These are phyloP conservation scores for Colletotrichum ledebouriae DNA, from an alignment of 2,329 filamentous ascomycete genomes.

Conservation along the genomic window DNA sequence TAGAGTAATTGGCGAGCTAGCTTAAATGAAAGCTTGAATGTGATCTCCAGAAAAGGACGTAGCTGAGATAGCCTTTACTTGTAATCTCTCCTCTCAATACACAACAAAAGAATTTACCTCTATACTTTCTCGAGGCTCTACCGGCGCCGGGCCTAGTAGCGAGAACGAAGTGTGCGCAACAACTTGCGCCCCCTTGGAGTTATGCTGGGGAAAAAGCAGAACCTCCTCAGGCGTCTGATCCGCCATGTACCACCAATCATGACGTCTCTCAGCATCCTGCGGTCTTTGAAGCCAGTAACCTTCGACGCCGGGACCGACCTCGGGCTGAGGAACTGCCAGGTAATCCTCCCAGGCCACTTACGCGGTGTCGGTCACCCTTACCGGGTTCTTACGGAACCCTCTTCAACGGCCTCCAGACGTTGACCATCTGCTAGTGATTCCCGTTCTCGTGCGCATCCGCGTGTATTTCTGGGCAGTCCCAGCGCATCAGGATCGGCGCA, in stretches of 20 bases:
- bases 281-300: slow-evolving; percentile 26
- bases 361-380: slow-evolving; percentile 8
- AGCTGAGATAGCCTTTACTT: neutral
- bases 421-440: slow-evolving; percentile 32
- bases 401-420: slow-evolving; percentile 26
- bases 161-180: slow-evolving; percentile 20
- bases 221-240: slow-evolving; percentile 25
- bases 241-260: slow-evolving; percentile 30
- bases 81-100: neutral
- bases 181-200: slow-evolving; percentile 17
- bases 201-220: slow-evolving; percentile 17
- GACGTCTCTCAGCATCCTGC: neutral
- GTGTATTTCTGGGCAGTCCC: slow-evolving; percentile 30
- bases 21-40: too few relatives aligned
- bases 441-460: slow-evolving; percentile 15
- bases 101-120: slow-evolving; percentile 28
- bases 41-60: too few relatives aligned
- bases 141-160: slow-evolving; percentile 8
- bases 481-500: slow-evolving; percentile 24
- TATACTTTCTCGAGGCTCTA: slow-evolving; percentile 24
- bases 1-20: too few relatives aligned
- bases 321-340: slow-evolving; percentile 22
- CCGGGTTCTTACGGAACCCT: slow-evolving; percentile 27
- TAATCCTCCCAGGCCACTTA: slow-evolving; percentile 32
- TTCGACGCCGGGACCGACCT: slow-evolving; percentile 23